Evolutionary conservation across 2,329 filamentous ascomycete genomes (phyloP), one percentile per base, ranked within the genome.

Genomic region (Pyrenochaeta sp.): DNA sequence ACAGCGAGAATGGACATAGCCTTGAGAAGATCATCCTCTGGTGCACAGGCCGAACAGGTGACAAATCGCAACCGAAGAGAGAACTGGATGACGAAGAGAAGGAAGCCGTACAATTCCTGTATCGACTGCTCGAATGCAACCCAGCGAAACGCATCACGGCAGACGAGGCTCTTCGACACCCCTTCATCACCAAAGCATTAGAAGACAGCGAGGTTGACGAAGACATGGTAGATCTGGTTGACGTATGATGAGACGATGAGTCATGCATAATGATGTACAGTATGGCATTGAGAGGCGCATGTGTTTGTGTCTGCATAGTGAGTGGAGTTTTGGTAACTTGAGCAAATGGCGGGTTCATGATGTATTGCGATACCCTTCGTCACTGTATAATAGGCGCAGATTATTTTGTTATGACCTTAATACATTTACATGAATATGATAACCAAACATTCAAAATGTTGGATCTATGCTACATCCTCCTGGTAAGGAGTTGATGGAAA

Each of bases 21-120:
- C 85, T 96, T 60, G 90, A 96, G 72, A 94, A 96, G 74, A 94
- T 99, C 58, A 87, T 99, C 52, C 79, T 96, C 35, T 99, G 94
- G 94, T 94, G 90, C 63, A 96, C 90, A 18, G 89, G 88, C 48
- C 84, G 90, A 15, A 85, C 83, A 42, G 81, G 81, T 48, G 80
- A 80, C 40, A 79, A 81, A 53, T 60, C 50, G 17, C 61, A 61
- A 18, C 57, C 60, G 6, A 67, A 75, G 36, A 77, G 75, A 35
- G 72, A 81, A 73, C 69, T 94, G 26, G 81, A 77, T 0, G 72
- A 77, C 0, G 87, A 90, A 17, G 90, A 94, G 74, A 83, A 82
- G 59, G 76, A 88, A 47, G 89, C 89, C 0, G 78, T 93, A 0
- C 77, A 82, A 28, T 94, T 95, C 62, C 70, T 95, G 47, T 78